Percentiles rank a stretch among this genome's conserved stretches.
These are phyloP conservation scores for Pisolithus thermaeus DNA, from an alignment of 1,284 basidiomycete genomes.

Conservation along the genomic window DNA sequence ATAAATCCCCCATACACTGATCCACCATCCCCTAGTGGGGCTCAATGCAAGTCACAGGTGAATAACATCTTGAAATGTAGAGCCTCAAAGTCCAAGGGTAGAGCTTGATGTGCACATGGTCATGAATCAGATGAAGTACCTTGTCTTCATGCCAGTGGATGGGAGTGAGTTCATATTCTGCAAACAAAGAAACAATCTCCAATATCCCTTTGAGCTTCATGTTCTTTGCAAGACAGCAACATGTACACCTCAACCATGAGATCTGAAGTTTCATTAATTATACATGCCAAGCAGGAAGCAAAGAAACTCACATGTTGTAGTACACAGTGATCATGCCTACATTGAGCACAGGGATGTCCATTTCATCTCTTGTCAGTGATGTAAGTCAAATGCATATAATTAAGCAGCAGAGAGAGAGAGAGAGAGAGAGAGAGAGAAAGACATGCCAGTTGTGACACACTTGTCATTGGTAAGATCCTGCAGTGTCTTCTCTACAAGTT, in stretches of 20 bases:
- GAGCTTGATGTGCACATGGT: constrained; percentile 96
- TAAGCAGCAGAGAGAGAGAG: too few relatives aligned
- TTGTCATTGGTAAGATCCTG: constrained; percentile 90
- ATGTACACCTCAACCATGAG: constrained; percentile 97
- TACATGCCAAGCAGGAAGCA: background rate
- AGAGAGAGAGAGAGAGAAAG: constrained; percentile 24
- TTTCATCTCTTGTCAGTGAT: constrained; percentile 68
- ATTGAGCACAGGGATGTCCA: constrained; percentile 89
- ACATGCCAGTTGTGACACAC: constrained; percentile 88
- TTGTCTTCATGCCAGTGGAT: constrained; percentile 89
- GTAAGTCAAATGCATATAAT: constrained; percentile 9
- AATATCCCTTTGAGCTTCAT: constrained; percentile 98
- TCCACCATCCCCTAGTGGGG: constrained; percentile 98
- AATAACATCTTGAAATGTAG: constrained; percentile 75
- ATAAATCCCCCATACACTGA: too few relatives aligned
- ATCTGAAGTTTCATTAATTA: constrained; percentile 40
- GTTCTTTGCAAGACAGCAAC: constrained; percentile 88
- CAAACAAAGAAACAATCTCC: constrained; percentile 93
- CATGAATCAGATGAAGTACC: constrained; percentile 83
- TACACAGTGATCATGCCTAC: constrained; percentile 96
- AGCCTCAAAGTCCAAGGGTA: constrained; percentile 80
- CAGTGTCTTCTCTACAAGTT: constrained; percentile 91
- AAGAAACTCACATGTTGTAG: constrained; percentile 78
- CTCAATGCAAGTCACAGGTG: constrained; percentile 90
- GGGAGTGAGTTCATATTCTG: constrained; percentile 93